Conservation (phyloP, 345 rosid species). For the Boechera retrofracta region DNA sequence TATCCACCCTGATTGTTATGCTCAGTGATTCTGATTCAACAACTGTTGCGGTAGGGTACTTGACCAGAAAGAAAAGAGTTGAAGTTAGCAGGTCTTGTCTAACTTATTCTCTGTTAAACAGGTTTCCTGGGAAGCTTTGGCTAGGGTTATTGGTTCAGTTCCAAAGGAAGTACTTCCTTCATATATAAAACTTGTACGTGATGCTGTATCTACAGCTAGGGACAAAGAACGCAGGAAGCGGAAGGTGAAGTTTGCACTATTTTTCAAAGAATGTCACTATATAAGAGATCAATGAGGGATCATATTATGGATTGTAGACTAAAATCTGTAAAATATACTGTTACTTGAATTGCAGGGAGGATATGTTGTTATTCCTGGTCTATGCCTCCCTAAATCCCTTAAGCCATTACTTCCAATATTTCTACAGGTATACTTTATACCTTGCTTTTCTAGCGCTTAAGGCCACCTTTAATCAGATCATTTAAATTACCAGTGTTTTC, state of each 20-base stretch:
- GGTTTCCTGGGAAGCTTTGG: conserved; percentile 97
- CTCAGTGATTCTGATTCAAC: conserved; percentile 88
- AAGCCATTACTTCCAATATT: conserved; percentile 93
- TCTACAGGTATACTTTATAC: conserved; percentile 68
- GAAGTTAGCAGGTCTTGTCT: conserved; percentile 18
- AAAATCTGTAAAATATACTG: background rate
- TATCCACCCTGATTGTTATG: conserved; percentile 82
- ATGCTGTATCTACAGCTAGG: conserved; percentile 91
- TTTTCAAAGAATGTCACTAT: conserved; percentile 16
- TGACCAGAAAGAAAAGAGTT: conserved; percentile 30
- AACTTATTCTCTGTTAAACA: conserved; percentile 46
- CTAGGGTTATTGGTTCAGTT: conserved; percentile 85
- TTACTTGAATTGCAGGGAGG: conserved; percentile 73
- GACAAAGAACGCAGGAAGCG: conserved; percentile 91
- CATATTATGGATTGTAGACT: conserved; percentile 7
- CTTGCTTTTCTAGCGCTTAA: conserved; percentile 4
- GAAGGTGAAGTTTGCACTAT: conserved; percentile 58
- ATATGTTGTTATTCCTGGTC: conserved; percentile 84
- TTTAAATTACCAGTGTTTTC: conserved; percentile 20
- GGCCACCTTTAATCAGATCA: background rate
- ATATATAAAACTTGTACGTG: conserved; percentile 86
- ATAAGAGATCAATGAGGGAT: background rate
- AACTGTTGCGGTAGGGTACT: conserved; percentile 70
- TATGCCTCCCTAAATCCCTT: conserved; percentile 94
- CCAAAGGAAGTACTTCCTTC: conserved; percentile 94